Conservation (phyloP, 2,329 filamentous ascomycete genomes). For the Pseudopyrenochaeta lycopersici region DNA sequence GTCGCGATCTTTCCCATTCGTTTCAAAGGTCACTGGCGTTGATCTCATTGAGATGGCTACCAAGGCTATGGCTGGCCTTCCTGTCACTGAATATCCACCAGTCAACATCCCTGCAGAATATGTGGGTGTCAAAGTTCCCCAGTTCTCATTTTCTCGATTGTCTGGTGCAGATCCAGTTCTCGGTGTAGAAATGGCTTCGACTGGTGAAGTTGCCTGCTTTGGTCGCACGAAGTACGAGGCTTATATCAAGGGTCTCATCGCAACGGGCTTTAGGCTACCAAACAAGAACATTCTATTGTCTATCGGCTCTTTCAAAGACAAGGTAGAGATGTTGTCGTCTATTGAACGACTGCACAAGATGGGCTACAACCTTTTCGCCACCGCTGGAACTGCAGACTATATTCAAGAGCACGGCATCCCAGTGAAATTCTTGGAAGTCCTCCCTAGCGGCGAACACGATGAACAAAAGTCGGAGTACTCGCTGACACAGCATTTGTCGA, state of each 20-base stretch:
- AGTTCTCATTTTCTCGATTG: constrained; percentile 98
- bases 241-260: constrained; percentile 94
- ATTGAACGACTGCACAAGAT: constrained; percentile 88
- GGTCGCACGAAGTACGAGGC: constrained; percentile 96
- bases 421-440: constrained; percentile 91
- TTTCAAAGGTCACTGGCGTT: constrained; percentile 97
- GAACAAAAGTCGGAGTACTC: constrained; percentile 96
- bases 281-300: constrained; percentile 96
- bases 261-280: constrained; percentile 94
- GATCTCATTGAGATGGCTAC: constrained; percentile 99
- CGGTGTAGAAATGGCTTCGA: constrained; percentile 99
- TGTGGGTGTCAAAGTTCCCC: constrained; percentile 96
- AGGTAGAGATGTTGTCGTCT: constrained; percentile 94
- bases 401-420: constrained; percentile 90
- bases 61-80: constrained; percentile 90
- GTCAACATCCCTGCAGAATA: constrained; percentile 79
- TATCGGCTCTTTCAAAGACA: constrained; percentile 97
- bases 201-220: constrained; percentile 96
- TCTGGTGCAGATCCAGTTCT: constrained; percentile 95
- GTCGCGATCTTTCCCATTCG: constrained; percentile 95
- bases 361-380: constrained; percentile 95
- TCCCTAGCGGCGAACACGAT: constrained; percentile 68
- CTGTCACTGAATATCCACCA: constrained; percentile 82
- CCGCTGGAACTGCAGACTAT: constrained; percentile 95
- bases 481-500: constrained; percentile 92